These are phyloP conservation scores for Penicillium freii DNA, from an alignment of 2,329 filamentous ascomycete species.

Conservation along the genomic window DNA sequence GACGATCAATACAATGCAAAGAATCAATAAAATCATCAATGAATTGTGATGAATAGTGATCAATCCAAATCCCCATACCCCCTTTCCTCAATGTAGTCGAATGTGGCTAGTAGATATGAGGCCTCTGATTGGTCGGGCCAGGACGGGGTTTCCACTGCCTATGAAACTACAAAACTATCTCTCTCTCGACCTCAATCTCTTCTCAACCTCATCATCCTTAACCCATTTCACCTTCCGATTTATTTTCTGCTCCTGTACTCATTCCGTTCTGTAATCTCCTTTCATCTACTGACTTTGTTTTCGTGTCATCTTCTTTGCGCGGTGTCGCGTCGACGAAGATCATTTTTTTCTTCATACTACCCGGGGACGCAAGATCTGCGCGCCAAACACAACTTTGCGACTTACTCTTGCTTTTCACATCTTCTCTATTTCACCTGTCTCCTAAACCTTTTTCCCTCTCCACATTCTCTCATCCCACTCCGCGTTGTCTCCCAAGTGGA, in stretches of 20 bases:
- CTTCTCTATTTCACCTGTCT: slow-evolving; percentile 2
- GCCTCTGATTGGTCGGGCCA: slow-evolving; percentile 8
- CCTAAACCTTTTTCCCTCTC: neutral
- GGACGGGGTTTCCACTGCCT: slow-evolving; percentile 8
- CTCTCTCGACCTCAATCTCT: slow-evolving; percentile 23
- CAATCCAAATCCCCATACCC: neutral
- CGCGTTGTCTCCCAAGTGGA: slow-evolving; percentile 13
- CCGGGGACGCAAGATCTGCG: slow-evolving; percentile 12
- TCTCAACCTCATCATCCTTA: slow-evolving; percentile 10
- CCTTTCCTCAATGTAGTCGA: slow-evolving; percentile 10
- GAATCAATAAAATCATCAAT: neutral
- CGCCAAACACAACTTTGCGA: slow-evolving; percentile 8
- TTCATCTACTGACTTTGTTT: slow-evolving; percentile 8
- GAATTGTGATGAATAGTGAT: neutral
- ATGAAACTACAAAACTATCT: slow-evolving; percentile 27
- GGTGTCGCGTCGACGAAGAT: slow-evolving; percentile 11
- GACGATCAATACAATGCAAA: neutral
- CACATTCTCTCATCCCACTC: slow-evolving; percentile 3
- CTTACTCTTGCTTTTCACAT: neutral
- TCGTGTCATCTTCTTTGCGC: slow-evolving; percentile 12
- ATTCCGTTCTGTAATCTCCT: neutral
- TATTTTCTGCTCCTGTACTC: slow-evolving; percentile 6
- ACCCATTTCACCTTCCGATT: slow-evolving; percentile 4
- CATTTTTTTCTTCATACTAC: slow-evolving; percentile 15
- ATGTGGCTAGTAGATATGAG: slow-evolving; percentile 12